Evolutionary conservation across 129 eudicot genomes (phyloP).

Genomic region (Escallonia rubra): DNA sequence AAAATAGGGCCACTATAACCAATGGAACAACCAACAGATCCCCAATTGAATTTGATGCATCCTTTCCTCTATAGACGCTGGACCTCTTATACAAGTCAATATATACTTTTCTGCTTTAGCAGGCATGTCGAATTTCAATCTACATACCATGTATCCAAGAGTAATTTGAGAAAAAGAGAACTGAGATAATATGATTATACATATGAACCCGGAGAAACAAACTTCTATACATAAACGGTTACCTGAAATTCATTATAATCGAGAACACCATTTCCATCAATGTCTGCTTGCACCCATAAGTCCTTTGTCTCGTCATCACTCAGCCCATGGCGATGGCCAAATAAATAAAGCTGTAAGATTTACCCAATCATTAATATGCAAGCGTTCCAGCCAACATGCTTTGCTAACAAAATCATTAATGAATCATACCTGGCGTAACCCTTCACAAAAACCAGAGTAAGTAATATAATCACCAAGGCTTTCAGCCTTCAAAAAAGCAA

Average conservation of each 20-base stretch:
- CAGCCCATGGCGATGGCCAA: conserved; percentile 66
- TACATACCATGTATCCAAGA: too few relatives aligned
- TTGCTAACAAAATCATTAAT: neutral
- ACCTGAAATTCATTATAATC: conserved; percentile 83
- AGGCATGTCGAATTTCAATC: too few relatives aligned
- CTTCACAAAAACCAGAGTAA: conserved; percentile 75
- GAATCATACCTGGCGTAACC: conserved; percentile 63
- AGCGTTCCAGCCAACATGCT: neutral
- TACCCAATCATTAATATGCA: neutral
- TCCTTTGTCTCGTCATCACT: conserved; percentile 65
- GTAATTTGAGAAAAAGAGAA: neutral
- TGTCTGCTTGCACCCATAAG: conserved; percentile 88
- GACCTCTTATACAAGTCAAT: too few relatives aligned
- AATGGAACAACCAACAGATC: too few relatives aligned
- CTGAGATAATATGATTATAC: too few relatives aligned
- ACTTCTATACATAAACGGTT: neutral
- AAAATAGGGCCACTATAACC: too few relatives aligned
- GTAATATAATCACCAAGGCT: conserved; percentile 69
- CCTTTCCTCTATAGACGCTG: too few relatives aligned
- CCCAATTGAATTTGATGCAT: too few relatives aligned
- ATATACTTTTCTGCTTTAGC: too few relatives aligned
- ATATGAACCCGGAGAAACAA: too few relatives aligned
- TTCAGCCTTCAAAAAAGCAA: conserved; percentile 79
- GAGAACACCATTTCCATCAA: conserved; percentile 79
- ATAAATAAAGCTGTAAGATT: conserved; percentile 62